These are phyloP conservation scores for Podospora anserina DNA, from an alignment of 495 filamentous ascomycete species.

Conservation along the genomic window DNA sequence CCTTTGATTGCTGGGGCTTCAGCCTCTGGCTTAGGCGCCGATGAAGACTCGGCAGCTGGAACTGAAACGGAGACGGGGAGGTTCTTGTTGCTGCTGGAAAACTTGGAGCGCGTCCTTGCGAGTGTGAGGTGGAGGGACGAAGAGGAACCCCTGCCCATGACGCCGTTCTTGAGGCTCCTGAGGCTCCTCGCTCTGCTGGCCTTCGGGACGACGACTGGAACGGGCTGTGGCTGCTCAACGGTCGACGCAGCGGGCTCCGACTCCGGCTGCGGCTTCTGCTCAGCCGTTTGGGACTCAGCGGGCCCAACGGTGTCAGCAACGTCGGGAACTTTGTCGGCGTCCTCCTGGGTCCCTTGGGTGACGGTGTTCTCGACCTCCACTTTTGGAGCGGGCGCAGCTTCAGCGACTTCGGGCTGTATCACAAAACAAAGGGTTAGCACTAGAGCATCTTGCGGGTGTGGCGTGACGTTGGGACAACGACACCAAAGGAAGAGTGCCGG, in stretches of 20 bases:
- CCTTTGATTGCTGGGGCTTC: slow-evolving; percentile 4
- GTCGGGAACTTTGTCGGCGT: slow-evolving; percentile 21
- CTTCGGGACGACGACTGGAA: slow-evolving; percentile 10
- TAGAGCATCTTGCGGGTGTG: background rate
- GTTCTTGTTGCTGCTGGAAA: slow-evolving; percentile 3
- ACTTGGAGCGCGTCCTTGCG: slow-evolving; percentile 4
- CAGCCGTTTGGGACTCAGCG: slow-evolving; percentile 26
- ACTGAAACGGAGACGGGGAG: slow-evolving; percentile 4
- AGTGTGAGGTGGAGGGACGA: slow-evolving; percentile 5
- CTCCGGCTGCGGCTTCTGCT: slow-evolving; percentile 28
- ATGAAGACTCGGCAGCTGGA: slow-evolving; percentile 11
- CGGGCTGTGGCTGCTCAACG: slow-evolving; percentile 17
- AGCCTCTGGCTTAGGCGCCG: slow-evolving; percentile 18
- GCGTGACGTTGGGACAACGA: background rate
- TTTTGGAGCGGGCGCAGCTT: slow-evolving; percentile 11
- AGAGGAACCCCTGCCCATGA: background rate
- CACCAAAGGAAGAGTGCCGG: background rate
- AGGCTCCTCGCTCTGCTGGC: slow-evolving; percentile 19
- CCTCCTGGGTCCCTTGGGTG: slow-evolving; percentile 13
- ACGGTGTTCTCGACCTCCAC: slow-evolving; percentile 20
- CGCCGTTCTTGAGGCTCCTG: slow-evolving; percentile 13
- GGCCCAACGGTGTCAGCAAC: slow-evolving; percentile 29
- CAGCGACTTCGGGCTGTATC: background rate
- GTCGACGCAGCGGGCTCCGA: slow-evolving; percentile 25
- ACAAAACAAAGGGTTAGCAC: background rate